Base-by-base conservation (phyloP, 2,329 filamentous ascomycete genomes). In the Fusarium sp. region DNA sequence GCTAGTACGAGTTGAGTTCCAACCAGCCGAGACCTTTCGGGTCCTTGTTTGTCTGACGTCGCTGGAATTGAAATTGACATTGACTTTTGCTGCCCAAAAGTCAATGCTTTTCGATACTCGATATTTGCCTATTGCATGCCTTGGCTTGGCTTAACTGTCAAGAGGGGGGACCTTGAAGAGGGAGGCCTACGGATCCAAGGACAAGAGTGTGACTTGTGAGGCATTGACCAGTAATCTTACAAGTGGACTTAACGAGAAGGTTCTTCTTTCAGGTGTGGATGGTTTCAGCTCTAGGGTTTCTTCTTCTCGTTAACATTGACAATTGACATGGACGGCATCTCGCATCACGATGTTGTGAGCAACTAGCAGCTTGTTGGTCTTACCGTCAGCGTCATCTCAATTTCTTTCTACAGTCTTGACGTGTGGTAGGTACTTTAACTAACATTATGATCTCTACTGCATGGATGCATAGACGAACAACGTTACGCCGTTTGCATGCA, bases 221-320 rank as follows among this genome's bases (percentile, higher is more conserved):
- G 72, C 70, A 74, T 73, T 74, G 68, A 74, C 56, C 62, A 72
- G 67, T 66, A 73, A 74, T 74, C 62, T 74, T 60, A 71, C 46
- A 49, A 67, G 69, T 67, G 68, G 63, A 58, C 70, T 68, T 68
- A 35, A 52, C 35, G 58, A 62, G 47, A 47, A 50, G 49, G 48
- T 48, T 54, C 39, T 56, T 54, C 44, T 55, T 37, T 37, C 37
- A 33, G 30, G 44, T 51, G 60, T 49, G 35, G 56, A 57, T 65
- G 66, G 71, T 71, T 72, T 69, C 64, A 71, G 71, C 72, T 71
- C 60, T 58, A 19, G 17, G 46, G 35, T 51, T 50, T 56, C 51
- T 48, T 46, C 23, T 49, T 59, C 37, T 58, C 46, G 17, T 35
- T 20, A 48, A 56, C 17, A 17, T 35, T 37, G 32, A 41, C 44